Base-by-base conservation (phyloP, 345 rosid genomes). In the Mercurialis annua region DNA sequence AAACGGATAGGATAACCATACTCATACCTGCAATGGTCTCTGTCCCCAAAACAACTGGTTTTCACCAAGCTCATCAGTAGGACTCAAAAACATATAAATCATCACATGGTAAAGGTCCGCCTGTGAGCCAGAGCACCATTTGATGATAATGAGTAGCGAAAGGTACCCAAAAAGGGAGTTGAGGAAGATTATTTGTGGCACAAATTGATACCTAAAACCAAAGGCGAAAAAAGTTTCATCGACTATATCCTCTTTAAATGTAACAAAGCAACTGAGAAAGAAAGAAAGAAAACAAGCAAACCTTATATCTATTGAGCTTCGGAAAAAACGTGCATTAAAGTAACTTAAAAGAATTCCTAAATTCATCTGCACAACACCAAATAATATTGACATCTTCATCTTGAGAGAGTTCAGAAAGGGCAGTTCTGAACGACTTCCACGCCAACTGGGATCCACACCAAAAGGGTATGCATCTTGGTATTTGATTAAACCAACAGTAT, bases 391-490 rank as follows among this genome's bases (percentile, higher is more conserved):
- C 98, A 93, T 89, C 88, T 93, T 93, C 97, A 90, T 93, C 80
- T 93, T 93, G 43, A 93, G 87, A 66, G 98, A 93, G 82, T 90
- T 93, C 72, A 93, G 61, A 80, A 89, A 93, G 24, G 98, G 97
- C 75, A 93, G 78, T 75, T 93, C 98, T 30, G 97, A 21, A 65
- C 98, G 97, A 80, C 97, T 93, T 77, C 98, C 98, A 66, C 97
- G 97, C 98, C 98, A 93, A 68, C 94, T 89, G 59, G 98, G 98
- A 86, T 93, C 98, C 59, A 93, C 96, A 47, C 98, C 98, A 73
- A 93, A 93, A 51, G 98, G 96, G 77, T 90, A 90, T 50, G 96
- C 78, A 79, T 84, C 95, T 70, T 67, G 90, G 78, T 80, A 86
- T 81, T 90, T 93, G 61, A 90, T 46, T 77, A 93, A 81, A 73